These are phyloP conservation scores for Aspergillus bombycis DNA, from an alignment of 2,329 filamentous ascomycete species.

Conservation along the genomic window DNA sequence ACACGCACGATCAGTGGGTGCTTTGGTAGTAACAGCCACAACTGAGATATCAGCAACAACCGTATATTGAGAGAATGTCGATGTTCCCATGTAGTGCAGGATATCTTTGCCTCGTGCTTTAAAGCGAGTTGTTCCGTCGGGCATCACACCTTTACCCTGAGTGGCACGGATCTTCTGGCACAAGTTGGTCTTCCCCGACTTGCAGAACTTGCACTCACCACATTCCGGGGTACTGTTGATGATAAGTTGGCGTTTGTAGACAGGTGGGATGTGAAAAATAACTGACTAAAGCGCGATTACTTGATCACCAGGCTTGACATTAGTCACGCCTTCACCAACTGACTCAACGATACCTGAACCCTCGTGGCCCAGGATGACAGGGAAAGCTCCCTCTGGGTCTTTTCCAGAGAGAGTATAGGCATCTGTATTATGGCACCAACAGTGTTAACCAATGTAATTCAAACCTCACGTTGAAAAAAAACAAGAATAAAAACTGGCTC, in stretches of 20 bases:
- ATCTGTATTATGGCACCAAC: no score
- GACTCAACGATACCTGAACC: conserved; percentile 92
- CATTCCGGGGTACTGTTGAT: conserved; percentile 86
- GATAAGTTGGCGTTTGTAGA: no score
- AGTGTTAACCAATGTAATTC: no score
- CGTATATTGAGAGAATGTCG: conserved; percentile 98
- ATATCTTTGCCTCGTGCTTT: conserved; percentile 91
- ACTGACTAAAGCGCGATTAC: conserved; percentile 84
- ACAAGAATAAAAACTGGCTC: no score
- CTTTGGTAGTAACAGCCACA: conserved; percentile 85
- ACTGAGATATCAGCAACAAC: conserved; percentile 98
- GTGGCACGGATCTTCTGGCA: conserved; percentile 98
- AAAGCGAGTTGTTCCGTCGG: conserved; percentile 93
- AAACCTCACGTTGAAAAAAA: no score
- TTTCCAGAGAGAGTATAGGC: conserved; percentile 95
- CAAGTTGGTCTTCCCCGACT: conserved; percentile 98
- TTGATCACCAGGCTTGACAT: conserved; percentile 89
- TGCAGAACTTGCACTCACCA: conserved; percentile 99
- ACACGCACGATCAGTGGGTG: conserved; percentile 94
- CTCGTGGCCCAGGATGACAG: conserved; percentile 86
- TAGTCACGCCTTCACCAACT: conserved; percentile 91
- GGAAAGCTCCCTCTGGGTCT: conserved; percentile 94
- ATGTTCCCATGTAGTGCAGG: conserved; percentile 98
- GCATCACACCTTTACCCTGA: conserved; percentile 95
- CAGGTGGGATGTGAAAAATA: no score